Evolutionary conservation across 139 green algal species (phyloP).

Genomic region (Yamagishiella unicocca): DNA sequence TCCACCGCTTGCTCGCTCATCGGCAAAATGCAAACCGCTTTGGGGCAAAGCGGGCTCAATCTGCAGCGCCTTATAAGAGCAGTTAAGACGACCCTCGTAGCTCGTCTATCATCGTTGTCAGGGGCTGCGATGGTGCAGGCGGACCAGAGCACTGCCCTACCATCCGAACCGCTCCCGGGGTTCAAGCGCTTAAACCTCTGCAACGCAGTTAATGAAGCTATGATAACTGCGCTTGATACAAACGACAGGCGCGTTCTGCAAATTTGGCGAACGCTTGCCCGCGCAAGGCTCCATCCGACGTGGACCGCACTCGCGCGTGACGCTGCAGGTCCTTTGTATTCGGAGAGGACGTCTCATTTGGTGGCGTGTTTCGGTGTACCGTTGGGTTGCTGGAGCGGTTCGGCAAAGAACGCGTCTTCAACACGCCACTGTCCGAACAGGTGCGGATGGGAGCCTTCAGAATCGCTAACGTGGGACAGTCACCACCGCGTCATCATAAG

Average conservation of each 20-base stretch:
- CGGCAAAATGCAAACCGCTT: background rate
- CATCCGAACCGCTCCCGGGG: background rate
- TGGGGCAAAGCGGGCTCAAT: background rate
- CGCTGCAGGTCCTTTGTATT: slow-evolving; percentile 80
- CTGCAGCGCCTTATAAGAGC: background rate
- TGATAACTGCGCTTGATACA: slow-evolving; percentile 78
- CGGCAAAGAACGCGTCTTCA: slow-evolving; percentile 89
- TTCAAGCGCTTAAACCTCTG: slow-evolving; percentile 80
- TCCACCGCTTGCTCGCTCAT: too few species aligned
- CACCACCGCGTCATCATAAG: too few species aligned
- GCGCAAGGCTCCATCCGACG: background rate
- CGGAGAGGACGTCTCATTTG: slow-evolving; percentile 94
- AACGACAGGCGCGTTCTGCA: slow-evolving; percentile 63
- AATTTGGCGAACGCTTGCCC: background rate
- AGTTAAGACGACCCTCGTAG: background rate
- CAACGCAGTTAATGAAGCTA: slow-evolving; percentile 89
- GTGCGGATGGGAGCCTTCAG: too few species aligned
- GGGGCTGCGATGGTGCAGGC: slow-evolving; percentile 17
- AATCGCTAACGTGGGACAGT: too few species aligned
- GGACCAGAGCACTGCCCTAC: background rate
- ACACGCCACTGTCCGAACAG: slow-evolving; percentile 94
- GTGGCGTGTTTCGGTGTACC: slow-evolving; percentile 94
- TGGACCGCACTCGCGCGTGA: background rate
- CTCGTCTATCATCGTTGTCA: background rate
- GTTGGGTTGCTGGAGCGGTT: slow-evolving; percentile 83